These are phyloP conservation scores for Breviolum minutum DNA, from an alignment of 73 alveolate species.

Conservation along the genomic window DNA sequence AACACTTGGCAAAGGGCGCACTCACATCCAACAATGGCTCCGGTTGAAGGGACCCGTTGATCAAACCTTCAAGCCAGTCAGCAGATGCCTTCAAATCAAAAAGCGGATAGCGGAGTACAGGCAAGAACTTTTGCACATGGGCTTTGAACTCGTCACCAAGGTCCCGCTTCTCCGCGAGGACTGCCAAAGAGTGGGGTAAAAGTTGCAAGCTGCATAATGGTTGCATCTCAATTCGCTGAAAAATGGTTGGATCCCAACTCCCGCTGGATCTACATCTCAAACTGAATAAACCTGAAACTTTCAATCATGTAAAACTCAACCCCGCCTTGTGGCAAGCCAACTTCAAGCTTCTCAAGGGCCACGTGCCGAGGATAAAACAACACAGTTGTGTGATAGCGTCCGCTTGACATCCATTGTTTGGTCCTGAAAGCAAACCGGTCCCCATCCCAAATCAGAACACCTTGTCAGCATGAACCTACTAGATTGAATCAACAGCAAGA, in stretches of 20 bases:
- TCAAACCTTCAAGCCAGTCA: not conserved
- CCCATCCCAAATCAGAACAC: too few relatives aligned
- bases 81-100: not conserved
- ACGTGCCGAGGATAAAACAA: conserved; percentile 3
- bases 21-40: conserved; percentile 10
- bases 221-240: too few relatives aligned
- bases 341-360: not conserved
- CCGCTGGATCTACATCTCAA: too few relatives aligned
- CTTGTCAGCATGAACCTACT: too few relatives aligned
- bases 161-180: not conserved
- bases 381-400: not conserved
- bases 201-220: too few relatives aligned
- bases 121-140: not conserved
- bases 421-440: not conserved
- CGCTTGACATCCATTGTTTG: not conserved
- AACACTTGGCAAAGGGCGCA: not conserved
- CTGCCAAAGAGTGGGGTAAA: not conserved
- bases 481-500: too few relatives aligned
- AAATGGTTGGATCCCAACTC: too few relatives aligned
- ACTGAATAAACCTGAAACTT: too few relatives aligned
- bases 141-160: not conserved
- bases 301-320: not conserved
- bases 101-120: not conserved
- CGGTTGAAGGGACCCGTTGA: not conserved
- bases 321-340: conserved; percentile 4